A percentile compares a stretch with the other conserved stretches of the same genome.
Evolutionary conservation across 805 yeast species (phyloP).

Genomic region (Saturnispora serradocipensis): DNA sequence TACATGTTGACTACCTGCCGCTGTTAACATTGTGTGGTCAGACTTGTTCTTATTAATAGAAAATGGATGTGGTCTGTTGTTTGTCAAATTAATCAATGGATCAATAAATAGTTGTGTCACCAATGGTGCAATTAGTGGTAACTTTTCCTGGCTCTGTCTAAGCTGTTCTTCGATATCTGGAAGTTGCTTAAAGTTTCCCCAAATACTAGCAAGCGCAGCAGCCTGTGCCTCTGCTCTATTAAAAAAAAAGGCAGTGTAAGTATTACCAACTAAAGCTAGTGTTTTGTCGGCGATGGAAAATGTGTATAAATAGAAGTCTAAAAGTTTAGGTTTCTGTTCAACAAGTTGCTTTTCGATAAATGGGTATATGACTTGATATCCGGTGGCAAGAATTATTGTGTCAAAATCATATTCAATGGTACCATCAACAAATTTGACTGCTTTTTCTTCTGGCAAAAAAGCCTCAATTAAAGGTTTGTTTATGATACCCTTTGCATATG

Average conservation of each 20-base stretch:
- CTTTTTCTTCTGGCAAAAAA: conserved; percentile 13
- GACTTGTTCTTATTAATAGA: conserved; percentile 7
- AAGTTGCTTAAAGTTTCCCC: conserved; percentile 34
- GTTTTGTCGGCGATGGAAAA: conserved; percentile 37
- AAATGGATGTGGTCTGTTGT: conserved; percentile 16
- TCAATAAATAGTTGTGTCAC: conserved; percentile 11
- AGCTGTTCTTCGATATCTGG: conserved; percentile 35
- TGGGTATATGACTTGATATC: conserved; percentile 40
- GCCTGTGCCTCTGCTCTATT: conserved; percentile 41
- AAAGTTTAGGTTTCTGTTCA: conserved; percentile 11
- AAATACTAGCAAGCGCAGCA: conserved; percentile 46
- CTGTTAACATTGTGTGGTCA: conserved; percentile 13
- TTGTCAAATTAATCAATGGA: conserved; percentile 10
- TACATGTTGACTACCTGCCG: conserved; percentile 6
- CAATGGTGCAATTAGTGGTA: conserved; percentile 2
- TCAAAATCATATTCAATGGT: conserved; percentile 28
- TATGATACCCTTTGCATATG: conserved; percentile 12
- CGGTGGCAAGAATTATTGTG: conserved; percentile 40
- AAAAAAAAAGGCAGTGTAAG: conserved; percentile 37
- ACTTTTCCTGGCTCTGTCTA: conserved; percentile 15
- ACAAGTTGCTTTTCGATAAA: conserved; percentile 20
- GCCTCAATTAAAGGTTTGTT: conserved; percentile 14
- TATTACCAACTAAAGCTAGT: conserved; percentile 33
- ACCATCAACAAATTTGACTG: conserved; percentile 28
- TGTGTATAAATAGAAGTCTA: conserved; percentile 24